These are phyloP conservation scores for Raffaelea deltoideospora DNA, from an alignment of 2,329 filamentous ascomycete species.

Conservation along the genomic window DNA sequence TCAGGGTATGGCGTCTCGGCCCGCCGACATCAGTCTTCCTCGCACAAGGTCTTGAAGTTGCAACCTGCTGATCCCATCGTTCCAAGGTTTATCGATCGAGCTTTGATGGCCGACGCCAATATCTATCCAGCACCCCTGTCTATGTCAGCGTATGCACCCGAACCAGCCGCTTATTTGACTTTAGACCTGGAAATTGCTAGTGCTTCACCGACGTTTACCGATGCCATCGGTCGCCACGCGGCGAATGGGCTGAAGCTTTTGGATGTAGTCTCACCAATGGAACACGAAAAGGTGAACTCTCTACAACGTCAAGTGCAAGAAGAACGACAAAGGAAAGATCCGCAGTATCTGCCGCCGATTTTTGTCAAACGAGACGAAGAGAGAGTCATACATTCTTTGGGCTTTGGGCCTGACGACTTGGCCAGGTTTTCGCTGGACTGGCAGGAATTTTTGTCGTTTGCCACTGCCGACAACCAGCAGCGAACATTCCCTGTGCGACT, in stretches of 20 bases:
- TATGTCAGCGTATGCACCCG: conserved; percentile 24
- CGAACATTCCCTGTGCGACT: conserved; percentile 34
- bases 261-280: conserved; percentile 35
- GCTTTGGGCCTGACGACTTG: conserved; percentile 38
- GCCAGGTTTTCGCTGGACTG: conserved; percentile 35
- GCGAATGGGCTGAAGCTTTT: conserved; percentile 34
- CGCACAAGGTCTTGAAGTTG: conserved; percentile 38
- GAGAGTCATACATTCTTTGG: conserved; percentile 36
- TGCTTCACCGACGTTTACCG: conserved; percentile 38
- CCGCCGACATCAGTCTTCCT: conserved; percentile 24
- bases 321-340: conserved; percentile 41
- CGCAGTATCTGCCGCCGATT: conserved; percentile 51
- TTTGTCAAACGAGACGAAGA: conserved; percentile 38
- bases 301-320: conserved; percentile 38
- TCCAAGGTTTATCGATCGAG: conserved; percentile 36
- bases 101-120: conserved; percentile 30
- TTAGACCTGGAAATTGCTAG: conserved; percentile 43
- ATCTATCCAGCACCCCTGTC: conserved; percentile 30
- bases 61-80: conserved; percentile 31
- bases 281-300: conserved; percentile 34
- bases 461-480: conserved; percentile 33
- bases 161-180: conserved; percentile 43
- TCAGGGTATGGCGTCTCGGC: conserved; percentile 30
- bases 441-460: conserved; percentile 40
- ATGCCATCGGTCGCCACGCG: conserved; percentile 34